Conservation (phyloP, 2,329 filamentous ascomycete species). For the Corniculantispora saksenae region DNA sequence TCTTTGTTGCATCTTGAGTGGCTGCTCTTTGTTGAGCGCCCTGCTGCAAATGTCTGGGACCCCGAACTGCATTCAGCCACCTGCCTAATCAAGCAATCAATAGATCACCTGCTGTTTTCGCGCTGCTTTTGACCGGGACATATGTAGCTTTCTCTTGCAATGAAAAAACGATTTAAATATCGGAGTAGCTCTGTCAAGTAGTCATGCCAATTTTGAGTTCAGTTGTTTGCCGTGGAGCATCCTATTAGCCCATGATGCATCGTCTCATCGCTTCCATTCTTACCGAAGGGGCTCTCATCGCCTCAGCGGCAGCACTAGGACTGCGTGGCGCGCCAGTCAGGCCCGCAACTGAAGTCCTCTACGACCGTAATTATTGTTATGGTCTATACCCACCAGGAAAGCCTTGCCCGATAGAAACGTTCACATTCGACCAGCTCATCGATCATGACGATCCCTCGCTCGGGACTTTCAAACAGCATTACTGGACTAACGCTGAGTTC, state of each 20-base stretch:
- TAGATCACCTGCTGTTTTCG: no score
- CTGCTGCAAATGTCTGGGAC: no score
- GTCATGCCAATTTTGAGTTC: no score
- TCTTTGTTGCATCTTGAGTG: no score
- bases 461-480: slow-evolving; percentile 67
- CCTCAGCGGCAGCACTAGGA: neutral
- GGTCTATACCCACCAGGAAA: slow-evolving; percentile 4
- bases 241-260: neutral
- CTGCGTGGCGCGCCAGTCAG: neutral
- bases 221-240: no score
- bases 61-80: no score
- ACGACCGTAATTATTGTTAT: neutral
- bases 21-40: no score
- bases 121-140: no score
- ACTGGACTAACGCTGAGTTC: slow-evolving; percentile 76
- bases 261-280: neutral
- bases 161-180: no score
- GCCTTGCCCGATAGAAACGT: slow-evolving; percentile 13
- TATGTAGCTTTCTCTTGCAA: no score
- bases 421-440: slow-evolving; percentile 54
- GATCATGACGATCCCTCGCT: slow-evolving; percentile 57
- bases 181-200: no score
- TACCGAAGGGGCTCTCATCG: neutral
- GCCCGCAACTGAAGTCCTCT: neutral
- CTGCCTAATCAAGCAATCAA: no score